Evolutionary conservation across 163 green algal genomes (phyloP), one percentile per base, ranked within the genome.

Genomic region (Coccomyxa subellipsoidea): DNA sequence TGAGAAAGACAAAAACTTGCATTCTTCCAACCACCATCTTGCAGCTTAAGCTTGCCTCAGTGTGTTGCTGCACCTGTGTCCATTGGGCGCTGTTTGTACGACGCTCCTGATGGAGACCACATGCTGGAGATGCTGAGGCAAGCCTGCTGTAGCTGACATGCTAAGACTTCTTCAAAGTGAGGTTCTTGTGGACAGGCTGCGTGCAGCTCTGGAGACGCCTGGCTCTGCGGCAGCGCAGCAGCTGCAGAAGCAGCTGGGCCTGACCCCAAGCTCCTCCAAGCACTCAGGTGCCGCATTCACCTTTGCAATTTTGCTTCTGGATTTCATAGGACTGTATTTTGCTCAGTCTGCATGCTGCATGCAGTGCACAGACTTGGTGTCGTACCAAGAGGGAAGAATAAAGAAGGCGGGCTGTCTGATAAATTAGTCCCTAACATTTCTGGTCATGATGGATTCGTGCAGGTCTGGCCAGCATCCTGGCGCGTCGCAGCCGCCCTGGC

Each of bases 221-320:
- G 29, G n/a, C 10, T 32, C 66, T 35, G 66, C 66, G 18, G 66
- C 66, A 73, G 66, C 27, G 66, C 66, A 73, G 66, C 66, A 36
- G n/a, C 27, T 36, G 66, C 27, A 32, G 27, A 18, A n/a, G 70
- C 70, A 40, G 12, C 70, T 47, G 32, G 70, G 70, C 34, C 31
- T 77, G 32, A 39, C 70, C 18, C 32, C 70, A 38, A 34, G 70
- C 18, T 40, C 70, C n/a, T 77, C 70, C 70, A 77, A 77, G 32
- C 31, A 38, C 10, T 40, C 34, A 34, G 32, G 70, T 77, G 70
- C 32, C 2, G 18, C 25, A 15, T 32, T 77, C 27, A 34, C 21
- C 66, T 36, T 8, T 32, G 21, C 8, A 73, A 1, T 36, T 23
- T 23, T 73, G 47, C 47, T 66, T 66, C 12, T 29, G 18, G 23